These are phyloP conservation scores for Aspergillus incahuasiensis DNA, from an alignment of 495 filamentous ascomycete genomes.

Conservation along the genomic window DNA sequence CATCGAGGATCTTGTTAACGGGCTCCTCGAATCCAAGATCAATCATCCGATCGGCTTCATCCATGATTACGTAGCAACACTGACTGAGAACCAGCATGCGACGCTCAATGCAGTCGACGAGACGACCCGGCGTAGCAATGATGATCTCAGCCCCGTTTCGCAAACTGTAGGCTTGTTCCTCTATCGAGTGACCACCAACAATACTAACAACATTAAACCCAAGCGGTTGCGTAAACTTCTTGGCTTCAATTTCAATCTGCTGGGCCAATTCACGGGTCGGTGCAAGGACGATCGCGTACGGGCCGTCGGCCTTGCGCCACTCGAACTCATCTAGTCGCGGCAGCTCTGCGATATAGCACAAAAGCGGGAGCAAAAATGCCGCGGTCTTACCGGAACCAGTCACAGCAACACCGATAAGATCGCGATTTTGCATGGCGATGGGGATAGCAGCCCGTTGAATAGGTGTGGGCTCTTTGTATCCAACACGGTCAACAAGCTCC, in stretches of 20 bases:
- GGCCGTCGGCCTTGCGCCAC: slow-evolving; percentile 80
- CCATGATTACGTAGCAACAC: slow-evolving; percentile 98
- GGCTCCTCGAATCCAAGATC: slow-evolving; percentile 97
- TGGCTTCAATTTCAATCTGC: slow-evolving; percentile 93
- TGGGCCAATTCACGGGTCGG: slow-evolving; percentile 98
- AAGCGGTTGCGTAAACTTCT: slow-evolving; percentile 85
- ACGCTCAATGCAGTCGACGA: slow-evolving; percentile 95
- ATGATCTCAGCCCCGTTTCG: slow-evolving; percentile 98
- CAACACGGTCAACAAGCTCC: slow-evolving; percentile 77
- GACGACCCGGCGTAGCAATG: slow-evolving; percentile 94
- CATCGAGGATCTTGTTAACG: slow-evolving; percentile 96
- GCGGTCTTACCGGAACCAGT: slow-evolving; percentile 99
- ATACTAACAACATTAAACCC: slow-evolving; percentile 96
- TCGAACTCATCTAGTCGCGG: slow-evolving; percentile 80
- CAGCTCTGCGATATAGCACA: slow-evolving; percentile 95
- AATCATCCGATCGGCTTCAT: slow-evolving; percentile 99
- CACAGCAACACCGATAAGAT: slow-evolving; percentile 96
- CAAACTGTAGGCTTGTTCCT: slow-evolving; percentile 89
- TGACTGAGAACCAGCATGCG: slow-evolving; percentile 87
- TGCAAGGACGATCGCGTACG: slow-evolving; percentile 92
- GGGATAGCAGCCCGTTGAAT: slow-evolving; percentile 95
- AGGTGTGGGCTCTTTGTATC: slow-evolving; percentile 88
- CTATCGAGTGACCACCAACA: slow-evolving; percentile 91
- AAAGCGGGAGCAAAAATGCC: slow-evolving; percentile 84
- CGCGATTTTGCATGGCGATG: slow-evolving; percentile 86